Evolutionary conservation across 495 filamentous ascomycete genomes (phyloP).

Genomic region (Acidiella bohemica): DNA sequence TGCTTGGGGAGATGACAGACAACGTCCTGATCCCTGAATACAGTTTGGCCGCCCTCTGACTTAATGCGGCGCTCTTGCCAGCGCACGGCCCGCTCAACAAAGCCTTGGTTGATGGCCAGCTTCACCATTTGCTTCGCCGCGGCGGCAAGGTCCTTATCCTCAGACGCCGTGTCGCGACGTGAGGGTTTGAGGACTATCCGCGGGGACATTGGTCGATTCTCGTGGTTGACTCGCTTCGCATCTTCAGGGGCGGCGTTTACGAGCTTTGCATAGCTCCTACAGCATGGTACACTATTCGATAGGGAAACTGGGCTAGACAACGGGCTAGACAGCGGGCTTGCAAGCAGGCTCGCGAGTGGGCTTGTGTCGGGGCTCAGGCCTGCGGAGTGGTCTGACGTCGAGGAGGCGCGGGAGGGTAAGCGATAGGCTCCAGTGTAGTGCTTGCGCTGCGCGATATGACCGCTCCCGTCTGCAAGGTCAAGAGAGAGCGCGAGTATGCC

Average conservation of each 20-base stretch:
- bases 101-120: background rate
- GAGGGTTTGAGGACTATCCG: conserved; percentile 11
- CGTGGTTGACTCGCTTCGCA: too few species aligned
- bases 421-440: background rate
- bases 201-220: conserved; percentile 4
- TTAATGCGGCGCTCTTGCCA: conserved; percentile 9
- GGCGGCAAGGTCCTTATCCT: conserved; percentile 8
- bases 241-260: too few species aligned
- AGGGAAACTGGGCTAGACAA: too few species aligned
- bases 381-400: too few species aligned
- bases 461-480: background rate
- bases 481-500: background rate
- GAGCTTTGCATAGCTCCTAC: too few species aligned
- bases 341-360: too few species aligned
- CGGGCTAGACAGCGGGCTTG: too few species aligned
- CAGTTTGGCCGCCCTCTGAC: background rate
- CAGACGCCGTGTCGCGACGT: conserved; percentile 9
- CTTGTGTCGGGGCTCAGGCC: too few species aligned
- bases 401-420: background rate
- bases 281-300: too few species aligned
- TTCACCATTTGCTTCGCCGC: conserved; percentile 9
- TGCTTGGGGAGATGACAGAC: conserved; percentile 6
- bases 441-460: background rate
- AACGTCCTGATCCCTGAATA: conserved; percentile 1
- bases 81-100: conserved; percentile 1